phyloP scores from a whole-genome alignment of 176 grass and related monocot species.

The Rhynchospora breviuscula region DNA sequence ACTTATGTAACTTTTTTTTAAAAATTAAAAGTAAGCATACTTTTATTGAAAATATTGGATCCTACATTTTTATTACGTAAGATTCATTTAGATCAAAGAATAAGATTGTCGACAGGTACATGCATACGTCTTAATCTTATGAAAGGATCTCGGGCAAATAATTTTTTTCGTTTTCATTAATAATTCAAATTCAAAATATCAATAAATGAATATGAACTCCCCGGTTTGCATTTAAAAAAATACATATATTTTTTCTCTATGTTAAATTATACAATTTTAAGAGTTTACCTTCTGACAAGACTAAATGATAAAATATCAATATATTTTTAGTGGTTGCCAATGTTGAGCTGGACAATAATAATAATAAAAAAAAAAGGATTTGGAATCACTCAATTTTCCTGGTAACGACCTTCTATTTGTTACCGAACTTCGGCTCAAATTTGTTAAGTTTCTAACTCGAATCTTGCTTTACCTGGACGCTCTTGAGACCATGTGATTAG shows the following conservation, averaged over 20 bases:
- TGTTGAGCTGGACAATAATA: not conserved
- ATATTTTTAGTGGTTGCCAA: not conserved
- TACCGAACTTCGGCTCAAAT: not conserved
- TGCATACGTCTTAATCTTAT: not conserved
- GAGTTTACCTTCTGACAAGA: not conserved
- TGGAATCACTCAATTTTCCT: not conserved
- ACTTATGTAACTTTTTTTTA: too few species aligned
- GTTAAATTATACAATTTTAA: not conserved
- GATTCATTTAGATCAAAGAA: not conserved
- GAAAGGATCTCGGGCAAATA: not conserved
- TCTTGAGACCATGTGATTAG: too few species aligned
- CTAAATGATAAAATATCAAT: not conserved
- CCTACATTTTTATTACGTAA: too few species aligned
- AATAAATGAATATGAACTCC: not conserved
- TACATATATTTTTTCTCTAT: too few species aligned
- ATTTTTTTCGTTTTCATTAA: not conserved
- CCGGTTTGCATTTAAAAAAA: not conserved
- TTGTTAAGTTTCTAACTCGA: not conserved
- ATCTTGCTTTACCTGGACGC: not conserved
- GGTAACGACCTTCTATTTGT: not conserved
- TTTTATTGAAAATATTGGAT: not conserved
- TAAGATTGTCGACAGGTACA: not conserved
- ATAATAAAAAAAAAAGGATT: not conserved
- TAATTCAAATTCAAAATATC: not conserved
- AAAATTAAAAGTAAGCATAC: too few species aligned